Percentiles rank a stretch among this genome's conserved stretches.
phyloP scores from a whole-genome alignment of 108 stramenopile genomes.

The Fragilaria radians region DNA sequence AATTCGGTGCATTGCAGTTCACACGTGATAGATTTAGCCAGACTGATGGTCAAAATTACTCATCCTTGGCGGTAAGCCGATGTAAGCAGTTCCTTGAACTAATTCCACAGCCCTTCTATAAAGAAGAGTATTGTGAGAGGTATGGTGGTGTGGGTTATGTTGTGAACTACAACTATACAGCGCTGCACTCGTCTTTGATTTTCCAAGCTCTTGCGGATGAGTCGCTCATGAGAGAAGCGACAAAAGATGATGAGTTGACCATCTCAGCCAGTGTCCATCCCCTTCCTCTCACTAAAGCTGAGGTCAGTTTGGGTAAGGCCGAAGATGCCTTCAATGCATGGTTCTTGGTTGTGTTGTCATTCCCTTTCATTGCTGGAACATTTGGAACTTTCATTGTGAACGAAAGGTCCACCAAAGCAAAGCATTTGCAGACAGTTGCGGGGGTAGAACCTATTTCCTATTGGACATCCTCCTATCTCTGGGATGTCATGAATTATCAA shows the following conservation, averaged over 20 bases:
- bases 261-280: slow-evolving; percentile 28
- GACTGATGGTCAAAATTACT: slow-evolving; percentile 4
- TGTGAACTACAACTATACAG: slow-evolving; percentile 18
- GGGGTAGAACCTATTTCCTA: slow-evolving; percentile 70
- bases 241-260: slow-evolving; percentile 10
- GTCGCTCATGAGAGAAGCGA: slow-evolving; percentile 14
- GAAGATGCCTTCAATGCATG: slow-evolving; percentile 32
- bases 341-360: slow-evolving; percentile 62
- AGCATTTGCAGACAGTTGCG: slow-evolving; percentile 83
- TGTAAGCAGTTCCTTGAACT: neutral
- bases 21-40: slow-evolving; percentile 14
- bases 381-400: slow-evolving; percentile 83
- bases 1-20: slow-evolving; percentile 35
- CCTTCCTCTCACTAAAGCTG: slow-evolving; percentile 28
- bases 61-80: slow-evolving; percentile 1
- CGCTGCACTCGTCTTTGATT: slow-evolving; percentile 13
- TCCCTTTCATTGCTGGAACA: slow-evolving; percentile 76
- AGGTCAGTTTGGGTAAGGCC: slow-evolving; percentile 17
- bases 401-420: slow-evolving; percentile 79
- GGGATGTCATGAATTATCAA: slow-evolving; percentile 76
- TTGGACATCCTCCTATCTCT: slow-evolving; percentile 77
- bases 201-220: slow-evolving; percentile 43
- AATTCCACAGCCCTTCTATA: neutral
- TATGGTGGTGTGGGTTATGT: slow-evolving; percentile 34
- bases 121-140: slow-evolving; percentile 10